Conservation (phyloP, 2,329 filamentous ascomycete genomes). For the Fusarium aywerte region DNA sequence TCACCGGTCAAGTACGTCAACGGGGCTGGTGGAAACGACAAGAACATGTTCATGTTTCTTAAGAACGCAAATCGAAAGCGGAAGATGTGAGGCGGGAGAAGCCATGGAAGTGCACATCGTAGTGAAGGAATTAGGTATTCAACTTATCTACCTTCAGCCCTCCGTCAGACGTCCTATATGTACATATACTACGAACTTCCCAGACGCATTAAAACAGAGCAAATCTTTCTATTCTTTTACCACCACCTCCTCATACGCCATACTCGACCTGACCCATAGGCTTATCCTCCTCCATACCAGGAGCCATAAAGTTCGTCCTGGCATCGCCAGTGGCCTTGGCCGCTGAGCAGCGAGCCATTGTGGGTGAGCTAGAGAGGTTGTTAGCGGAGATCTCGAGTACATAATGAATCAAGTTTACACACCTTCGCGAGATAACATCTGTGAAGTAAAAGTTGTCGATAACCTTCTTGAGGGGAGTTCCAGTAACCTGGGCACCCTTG, state of each 20-base stretch:
- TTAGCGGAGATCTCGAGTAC: slow-evolving; percentile 38
- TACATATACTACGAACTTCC: slow-evolving; percentile 52
- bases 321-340: slow-evolving; percentile 86
- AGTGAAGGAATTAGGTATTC: slow-evolving; percentile 43
- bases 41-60: slow-evolving; percentile 36
- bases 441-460: slow-evolving; percentile 99
- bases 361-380: slow-evolving; percentile 77
- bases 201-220: slow-evolving; percentile 48
- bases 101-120: slow-evolving; percentile 30
- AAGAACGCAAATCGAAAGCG: slow-evolving; percentile 22
- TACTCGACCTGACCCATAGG: slow-evolving; percentile 71
- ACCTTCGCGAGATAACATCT: slow-evolving; percentile 96
- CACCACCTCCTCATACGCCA: slow-evolving; percentile 58
- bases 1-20: slow-evolving; percentile 19
- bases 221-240: slow-evolving; percentile 53
- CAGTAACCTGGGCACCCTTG: slow-evolving; percentile 81
- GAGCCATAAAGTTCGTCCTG: slow-evolving; percentile 81
- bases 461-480: slow-evolving; percentile 80
- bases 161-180: slow-evolving; percentile 52
- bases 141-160: slow-evolving; percentile 49
- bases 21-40: slow-evolving; percentile 23
- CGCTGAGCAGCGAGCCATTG: slow-evolving; percentile 97
- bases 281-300: slow-evolving; percentile 72
- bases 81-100: slow-evolving; percentile 1
- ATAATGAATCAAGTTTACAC: slow-evolving; percentile 51